Conservation (phyloP, 176 grass and related monocot species). For the Avena eriantha region DNA sequence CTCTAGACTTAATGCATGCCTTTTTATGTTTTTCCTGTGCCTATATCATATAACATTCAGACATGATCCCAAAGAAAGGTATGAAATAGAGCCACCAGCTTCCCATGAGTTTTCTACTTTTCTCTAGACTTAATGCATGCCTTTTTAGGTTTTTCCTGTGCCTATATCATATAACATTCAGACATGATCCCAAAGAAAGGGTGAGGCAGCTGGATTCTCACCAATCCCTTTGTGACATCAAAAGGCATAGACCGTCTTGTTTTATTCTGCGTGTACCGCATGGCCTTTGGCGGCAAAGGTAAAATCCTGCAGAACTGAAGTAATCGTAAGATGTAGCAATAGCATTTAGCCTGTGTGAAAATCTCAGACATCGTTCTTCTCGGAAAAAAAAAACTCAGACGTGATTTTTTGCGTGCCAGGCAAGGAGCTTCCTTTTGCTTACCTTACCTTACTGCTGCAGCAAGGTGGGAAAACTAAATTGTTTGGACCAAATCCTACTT, state of each 20-base stretch:
- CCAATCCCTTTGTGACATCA: slow-evolving; percentile 60
- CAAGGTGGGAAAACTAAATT: slow-evolving; percentile 25
- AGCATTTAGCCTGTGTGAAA: slow-evolving; percentile 11
- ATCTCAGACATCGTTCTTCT: neutral
- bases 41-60: slow-evolving; percentile 1
- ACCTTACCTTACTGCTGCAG: neutral
- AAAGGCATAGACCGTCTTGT: slow-evolving; percentile 52
- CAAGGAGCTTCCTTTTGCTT: slow-evolving; percentile 21
- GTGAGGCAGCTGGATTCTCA: slow-evolving; percentile 44
- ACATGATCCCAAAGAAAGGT: slow-evolving; percentile 14
- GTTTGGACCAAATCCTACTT: slow-evolving; percentile 11
- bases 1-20: neutral
- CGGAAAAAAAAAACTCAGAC: neutral
- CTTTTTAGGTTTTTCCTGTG: slow-evolving; percentile 26
- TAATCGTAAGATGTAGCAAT: slow-evolving; percentile 22
- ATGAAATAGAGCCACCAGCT: slow-evolving; percentile 16
- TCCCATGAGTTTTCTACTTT: slow-evolving; percentile 9
- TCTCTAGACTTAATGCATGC: slow-evolving; percentile 3
- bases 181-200: slow-evolving; percentile 19
- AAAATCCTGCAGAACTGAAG: slow-evolving; percentile 54
- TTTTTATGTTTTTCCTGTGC: slow-evolving; percentile 21
- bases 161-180: slow-evolving; percentile 1
- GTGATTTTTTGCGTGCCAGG: slow-evolving; percentile 9
- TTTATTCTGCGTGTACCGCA: slow-evolving; percentile 32
- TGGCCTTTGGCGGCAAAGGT: slow-evolving; percentile 61